phyloP scores from a whole-genome alignment of 2,329 filamentous ascomycete genomes.

The Aureobasidium namibiae region DNA sequence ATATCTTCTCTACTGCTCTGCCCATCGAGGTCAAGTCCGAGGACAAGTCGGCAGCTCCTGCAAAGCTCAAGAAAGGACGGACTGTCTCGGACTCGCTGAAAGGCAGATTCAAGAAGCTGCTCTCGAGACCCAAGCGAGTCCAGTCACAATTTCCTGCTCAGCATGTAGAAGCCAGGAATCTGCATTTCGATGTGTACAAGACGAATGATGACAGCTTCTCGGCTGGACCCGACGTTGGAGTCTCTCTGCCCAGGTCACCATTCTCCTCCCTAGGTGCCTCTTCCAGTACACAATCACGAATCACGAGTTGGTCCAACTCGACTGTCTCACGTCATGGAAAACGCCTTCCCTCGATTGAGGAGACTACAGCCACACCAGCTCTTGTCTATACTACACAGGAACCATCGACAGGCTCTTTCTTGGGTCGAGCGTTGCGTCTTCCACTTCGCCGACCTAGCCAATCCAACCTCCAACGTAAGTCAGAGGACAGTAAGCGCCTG shows the following conservation, averaged over 20 bases:
- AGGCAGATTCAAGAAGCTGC: conserved; percentile 52
- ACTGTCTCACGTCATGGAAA: conserved; percentile 35
- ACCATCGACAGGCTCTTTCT: conserved; percentile 21
- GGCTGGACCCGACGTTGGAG: conserved; percentile 4
- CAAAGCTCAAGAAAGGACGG: conserved; percentile 40
- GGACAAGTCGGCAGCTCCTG: conserved; percentile 16
- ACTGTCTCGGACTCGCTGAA: conserved; percentile 56
- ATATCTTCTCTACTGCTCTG: conserved; percentile 13
- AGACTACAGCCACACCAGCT: background rate
- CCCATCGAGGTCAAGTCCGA: conserved; percentile 5
- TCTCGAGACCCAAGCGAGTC: conserved; percentile 35
- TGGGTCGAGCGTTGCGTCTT: conserved; percentile 23
- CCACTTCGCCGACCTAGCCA: conserved; percentile 23
- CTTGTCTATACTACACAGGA: conserved; percentile 3
- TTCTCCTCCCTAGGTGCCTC: background rate
- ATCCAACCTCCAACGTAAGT: conserved; percentile 20
- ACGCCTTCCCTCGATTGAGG: conserved; percentile 13
- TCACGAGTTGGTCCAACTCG: conserved; percentile 66
- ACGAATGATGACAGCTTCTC: conserved; percentile 9
- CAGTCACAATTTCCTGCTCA: conserved; percentile 38
- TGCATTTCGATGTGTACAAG: conserved; percentile 20
- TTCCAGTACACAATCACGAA: conserved; percentile 40
- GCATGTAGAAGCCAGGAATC: conserved; percentile 38
- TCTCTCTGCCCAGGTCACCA: conserved; percentile 3
- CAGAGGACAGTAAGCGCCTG: conserved; percentile 50